A percentile compares a stretch with the other conserved stretches of the same genome.
phyloP scores from a whole-genome alignment of 2,329 filamentous ascomycete genomes.

The Paraphaeosphaeria sporulosa region DNA sequence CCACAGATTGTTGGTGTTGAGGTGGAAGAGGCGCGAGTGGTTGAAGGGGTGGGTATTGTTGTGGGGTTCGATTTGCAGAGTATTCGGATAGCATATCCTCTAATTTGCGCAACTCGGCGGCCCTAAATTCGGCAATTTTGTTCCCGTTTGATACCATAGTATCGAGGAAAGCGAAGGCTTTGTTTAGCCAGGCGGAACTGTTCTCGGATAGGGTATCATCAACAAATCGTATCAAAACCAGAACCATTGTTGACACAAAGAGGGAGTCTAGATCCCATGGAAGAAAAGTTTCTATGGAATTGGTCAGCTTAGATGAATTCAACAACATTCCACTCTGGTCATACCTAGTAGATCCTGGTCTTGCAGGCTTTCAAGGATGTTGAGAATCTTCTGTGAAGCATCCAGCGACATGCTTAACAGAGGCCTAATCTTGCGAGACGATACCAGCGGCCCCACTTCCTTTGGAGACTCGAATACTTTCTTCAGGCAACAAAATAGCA shows the following conservation, averaged over 20 bases:
- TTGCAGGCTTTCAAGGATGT: constrained; percentile 54
- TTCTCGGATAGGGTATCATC: constrained; percentile 47
- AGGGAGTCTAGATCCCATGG: constrained; percentile 58
- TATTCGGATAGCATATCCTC: constrained; percentile 50
- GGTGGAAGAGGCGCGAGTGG: constrained; percentile 5
- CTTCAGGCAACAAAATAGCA: constrained; percentile 55
- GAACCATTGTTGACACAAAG: constrained; percentile 54
- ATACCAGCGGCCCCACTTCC: constrained; percentile 40
- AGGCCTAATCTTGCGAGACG: constrained; percentile 48
- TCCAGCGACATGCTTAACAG: constrained; percentile 54
- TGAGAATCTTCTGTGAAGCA: constrained; percentile 54
- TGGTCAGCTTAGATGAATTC: constrained; percentile 12
- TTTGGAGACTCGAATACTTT: constrained; percentile 40
- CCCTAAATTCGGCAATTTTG: constrained; percentile 54
- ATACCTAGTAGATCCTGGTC: constrained; percentile 58
- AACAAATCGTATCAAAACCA: constrained; percentile 47
- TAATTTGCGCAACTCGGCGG: constrained; percentile 57
- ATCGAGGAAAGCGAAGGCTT: constrained; percentile 55
- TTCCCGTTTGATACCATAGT: constrained; percentile 59
- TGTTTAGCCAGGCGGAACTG: constrained; percentile 50
- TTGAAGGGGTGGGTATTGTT: constrained; percentile 9
- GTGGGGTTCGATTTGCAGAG: constrained; percentile 20
- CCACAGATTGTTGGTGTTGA: constrained; percentile 11
- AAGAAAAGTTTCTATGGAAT: constrained; percentile 55
- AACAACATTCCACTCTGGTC: background rate